A percentile compares a stretch with the other conserved stretches of the same genome.
Evolutionary conservation across 2,329 filamentous ascomycete species (phyloP).

Genomic region (Cytospora piceae): DNA sequence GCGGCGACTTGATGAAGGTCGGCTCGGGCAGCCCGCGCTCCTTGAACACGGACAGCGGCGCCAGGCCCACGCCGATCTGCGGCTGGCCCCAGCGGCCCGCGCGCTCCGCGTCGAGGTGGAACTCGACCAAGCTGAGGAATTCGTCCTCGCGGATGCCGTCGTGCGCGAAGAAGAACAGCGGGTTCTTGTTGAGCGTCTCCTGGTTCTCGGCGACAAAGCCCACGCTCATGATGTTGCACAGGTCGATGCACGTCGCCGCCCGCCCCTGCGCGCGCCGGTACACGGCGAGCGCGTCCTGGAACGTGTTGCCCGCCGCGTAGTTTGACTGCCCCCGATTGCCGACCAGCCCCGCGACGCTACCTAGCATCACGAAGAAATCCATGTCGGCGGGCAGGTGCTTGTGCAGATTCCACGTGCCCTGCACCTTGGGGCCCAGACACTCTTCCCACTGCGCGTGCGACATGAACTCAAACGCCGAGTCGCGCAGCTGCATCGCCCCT

Average conservation of each 20-base stretch:
- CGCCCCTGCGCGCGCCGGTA: neutral
- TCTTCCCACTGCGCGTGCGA: constrained; percentile 20
- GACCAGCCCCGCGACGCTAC: constrained; percentile 16
- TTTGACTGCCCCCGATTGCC: constrained; percentile 26
- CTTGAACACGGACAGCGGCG: too few relatives aligned
- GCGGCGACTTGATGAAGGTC: too few relatives aligned
- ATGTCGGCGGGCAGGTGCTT: constrained; percentile 33
- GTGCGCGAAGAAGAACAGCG: constrained; percentile 29
- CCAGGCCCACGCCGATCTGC: too few relatives aligned
- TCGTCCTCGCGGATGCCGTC: constrained; percentile 30
- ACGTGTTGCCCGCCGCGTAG: constrained; percentile 31
- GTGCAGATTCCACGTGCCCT: constrained; percentile 26
- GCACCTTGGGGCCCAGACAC: constrained; percentile 22
- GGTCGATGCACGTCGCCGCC: constrained; percentile 18
- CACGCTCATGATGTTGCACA: constrained; percentile 32
- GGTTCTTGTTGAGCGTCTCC: constrained; percentile 29
- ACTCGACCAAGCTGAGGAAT: constrained; percentile 29
- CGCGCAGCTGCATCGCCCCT: constrained; percentile 30
- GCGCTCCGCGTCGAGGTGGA: constrained; percentile 29
- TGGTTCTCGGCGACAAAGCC: constrained; percentile 32
- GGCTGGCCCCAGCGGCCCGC: neutral
- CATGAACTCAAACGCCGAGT: constrained; percentile 28
- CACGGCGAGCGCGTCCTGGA: constrained; percentile 41
- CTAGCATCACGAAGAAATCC: constrained; percentile 30
- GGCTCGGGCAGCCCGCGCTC: too few relatives aligned